Evolutionary conservation across 495 filamentous ascomycete genomes (phyloP), one percentile per base, ranked within the genome.

Genomic region (Haplographium delicatum): DNA sequence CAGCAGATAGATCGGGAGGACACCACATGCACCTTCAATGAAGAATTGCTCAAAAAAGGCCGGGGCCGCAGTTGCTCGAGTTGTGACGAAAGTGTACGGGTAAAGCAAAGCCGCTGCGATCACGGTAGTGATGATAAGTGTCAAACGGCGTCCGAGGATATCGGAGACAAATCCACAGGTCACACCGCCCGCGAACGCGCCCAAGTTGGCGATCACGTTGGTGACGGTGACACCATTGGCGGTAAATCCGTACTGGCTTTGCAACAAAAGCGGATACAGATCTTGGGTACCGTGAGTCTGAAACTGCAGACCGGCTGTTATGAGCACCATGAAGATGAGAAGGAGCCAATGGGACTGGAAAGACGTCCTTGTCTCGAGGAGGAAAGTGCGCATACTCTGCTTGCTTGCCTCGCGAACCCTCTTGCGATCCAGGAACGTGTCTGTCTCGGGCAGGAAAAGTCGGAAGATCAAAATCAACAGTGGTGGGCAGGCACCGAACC

Each of bases 21-120:
- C 80, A 30, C 85, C 84, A 81, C 81, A 89, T 0, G 83, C 83
- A 5, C 86, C 86, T 57, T 89, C 84, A 20, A 88, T 76, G 62
- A 85, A 88, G 63, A 89, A 89, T 56, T 91, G 85, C 54, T 88
- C 78, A 62, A 85, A 80, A 69, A 91, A 91, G 13, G 82, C 86
- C 1, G 76, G 74, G 1, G 71, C 83, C 0, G 80, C 82, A 16
- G 89, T 73, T 9, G 71, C 64, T 0, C 66, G 61, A 26, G 62
- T 67, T 0, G 68, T 61, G 4, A 82, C 83, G 11, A 87, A 72
- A 43, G 86, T 86, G 81, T 83, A 88, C 15, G 84, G 80, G 0
- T 84, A 84, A 47, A 89, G 82, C 7, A 91, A 58, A 30, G 69
- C 54, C 20, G 66, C 79, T 11, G 76, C 82, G 25, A 84, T 58